Evolutionary conservation across 2,329 filamentous ascomycete species (phyloP).

Genomic region (Zasmidium citrigriseum): DNA sequence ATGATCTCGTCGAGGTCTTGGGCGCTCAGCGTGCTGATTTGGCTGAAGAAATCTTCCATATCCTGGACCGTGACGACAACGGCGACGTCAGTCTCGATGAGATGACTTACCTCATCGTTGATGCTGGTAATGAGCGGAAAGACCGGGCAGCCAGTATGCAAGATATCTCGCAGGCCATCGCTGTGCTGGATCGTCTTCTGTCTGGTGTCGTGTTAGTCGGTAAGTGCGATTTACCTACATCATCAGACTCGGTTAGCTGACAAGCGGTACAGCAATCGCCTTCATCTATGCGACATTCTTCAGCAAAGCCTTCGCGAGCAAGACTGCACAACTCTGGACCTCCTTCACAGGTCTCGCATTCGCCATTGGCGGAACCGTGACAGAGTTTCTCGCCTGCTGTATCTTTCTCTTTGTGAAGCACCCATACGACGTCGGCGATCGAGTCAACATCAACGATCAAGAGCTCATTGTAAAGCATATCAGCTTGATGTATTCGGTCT

Average conservation of each 20-base stretch:
- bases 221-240: constrained; percentile 36
- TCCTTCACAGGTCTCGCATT: constrained; percentile 62
- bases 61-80: constrained; percentile 34
- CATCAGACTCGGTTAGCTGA: background rate
- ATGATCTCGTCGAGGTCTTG: constrained; percentile 30
- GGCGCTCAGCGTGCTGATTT: constrained; percentile 23
- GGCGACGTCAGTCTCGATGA: constrained; percentile 37
- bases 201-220: constrained; percentile 40
- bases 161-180: constrained; percentile 36
- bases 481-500: constrained; percentile 36
- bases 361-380: constrained; percentile 89
- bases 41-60: constrained; percentile 33
- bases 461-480: constrained; percentile 36
- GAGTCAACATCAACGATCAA: constrained; percentile 24
- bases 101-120: constrained; percentile 31
- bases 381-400: constrained; percentile 90
- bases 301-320: constrained; percentile 27
- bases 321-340: constrained; percentile 26
- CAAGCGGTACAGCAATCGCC: constrained; percentile 18
- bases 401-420: constrained; percentile 98
- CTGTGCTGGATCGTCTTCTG: constrained; percentile 34
- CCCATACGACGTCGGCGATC: constrained; percentile 67
- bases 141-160: constrained; percentile 30
- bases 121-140: constrained; percentile 30
- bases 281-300: constrained; percentile 38